Percentiles rank a stretch among this genome's conserved stretches.
phyloP scores from a whole-genome alignment of 805 yeast species.

The Komagataella pastoris region DNA sequence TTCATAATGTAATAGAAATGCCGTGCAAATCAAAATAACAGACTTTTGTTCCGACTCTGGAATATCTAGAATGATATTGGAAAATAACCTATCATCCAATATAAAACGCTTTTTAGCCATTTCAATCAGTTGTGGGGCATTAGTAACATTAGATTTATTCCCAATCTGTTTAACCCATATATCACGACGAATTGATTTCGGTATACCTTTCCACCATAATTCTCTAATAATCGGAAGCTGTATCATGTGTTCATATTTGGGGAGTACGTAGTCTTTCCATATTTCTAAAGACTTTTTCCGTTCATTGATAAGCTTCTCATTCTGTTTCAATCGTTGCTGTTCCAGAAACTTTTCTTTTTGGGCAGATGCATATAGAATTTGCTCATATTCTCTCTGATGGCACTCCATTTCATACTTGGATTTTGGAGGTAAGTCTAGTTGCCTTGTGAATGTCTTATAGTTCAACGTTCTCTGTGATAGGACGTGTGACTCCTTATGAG shows the following conservation, averaged over 20 bases:
- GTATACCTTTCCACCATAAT: slow-evolving; percentile 50
- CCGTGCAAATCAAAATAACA: slow-evolving; percentile 13
- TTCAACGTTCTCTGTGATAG: background rate
- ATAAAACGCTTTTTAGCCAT: background rate
- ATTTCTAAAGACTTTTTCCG: slow-evolving; percentile 21
- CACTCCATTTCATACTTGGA: slow-evolving; percentile 32
- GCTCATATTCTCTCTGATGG: slow-evolving; percentile 41
- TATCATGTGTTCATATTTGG: slow-evolving; percentile 20
- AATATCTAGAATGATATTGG: background rate
- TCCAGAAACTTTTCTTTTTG: slow-evolving; percentile 22
- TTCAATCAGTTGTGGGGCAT: background rate
- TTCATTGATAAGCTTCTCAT: slow-evolving; percentile 19
- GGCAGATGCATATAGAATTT: slow-evolving; percentile 26
- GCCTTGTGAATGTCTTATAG: slow-evolving; percentile 29
- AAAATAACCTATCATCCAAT: background rate
- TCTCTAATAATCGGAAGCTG: slow-evolving; percentile 29
- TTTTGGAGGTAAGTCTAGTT: slow-evolving; percentile 57
- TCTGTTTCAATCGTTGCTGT: slow-evolving; percentile 14
- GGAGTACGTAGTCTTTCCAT: slow-evolving; percentile 28
- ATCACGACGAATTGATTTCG: slow-evolving; percentile 24
- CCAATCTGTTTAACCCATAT: slow-evolving; percentile 40
- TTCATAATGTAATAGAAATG: background rate
- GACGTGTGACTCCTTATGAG: background rate
- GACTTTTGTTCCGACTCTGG: slow-evolving; percentile 9
- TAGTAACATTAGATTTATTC: slow-evolving; percentile 12